phyloP scores from a whole-genome alignment of 805 yeast species.

The Candida hungchunana region DNA sequence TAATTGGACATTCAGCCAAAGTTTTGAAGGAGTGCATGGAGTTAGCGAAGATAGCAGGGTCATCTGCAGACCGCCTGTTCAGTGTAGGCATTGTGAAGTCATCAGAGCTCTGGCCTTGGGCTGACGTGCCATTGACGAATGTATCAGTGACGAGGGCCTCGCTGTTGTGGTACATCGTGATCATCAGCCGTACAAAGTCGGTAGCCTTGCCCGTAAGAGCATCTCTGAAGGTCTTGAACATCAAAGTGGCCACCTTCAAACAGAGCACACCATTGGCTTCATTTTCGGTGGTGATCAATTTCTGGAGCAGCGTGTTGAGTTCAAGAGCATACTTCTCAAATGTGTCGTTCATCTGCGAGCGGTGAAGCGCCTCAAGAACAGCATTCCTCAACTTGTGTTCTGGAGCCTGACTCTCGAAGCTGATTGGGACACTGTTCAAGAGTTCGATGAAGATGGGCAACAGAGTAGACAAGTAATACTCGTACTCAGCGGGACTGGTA shows the following conservation, averaged over 20 bases:
- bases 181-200: slow-evolving; percentile 72
- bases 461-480: slow-evolving; percentile 61
- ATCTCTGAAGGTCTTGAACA: slow-evolving; percentile 80
- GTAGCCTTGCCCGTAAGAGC: slow-evolving; percentile 66
- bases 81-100: slow-evolving; percentile 37
- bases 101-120: slow-evolving; percentile 31
- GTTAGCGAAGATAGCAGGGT: slow-evolving; percentile 50
- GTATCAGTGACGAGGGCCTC: slow-evolving; percentile 68
- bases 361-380: slow-evolving; percentile 71
- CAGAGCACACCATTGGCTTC: slow-evolving; percentile 94
- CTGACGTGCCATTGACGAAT: slow-evolving; percentile 39
- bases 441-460: slow-evolving; percentile 66
- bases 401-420: slow-evolving; percentile 57
- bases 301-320: slow-evolving; percentile 56
- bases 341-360: slow-evolving; percentile 79
- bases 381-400: slow-evolving; percentile 78
- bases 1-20: slow-evolving; percentile 93
- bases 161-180: slow-evolving; percentile 73
- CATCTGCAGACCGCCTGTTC: slow-evolving; percentile 27
- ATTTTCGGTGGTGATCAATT: slow-evolving; percentile 68
- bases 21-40: slow-evolving; percentile 86
- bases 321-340: slow-evolving; percentile 65
- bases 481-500: slow-evolving; percentile 78
- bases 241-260: slow-evolving; percentile 78
- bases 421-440: slow-evolving; percentile 66